A percentile compares a stretch with the other conserved stretches of the same genome.
Evolutionary conservation across 768 basidiomycete species (phyloP).

Genomic region (Boletellus emodensis): DNA sequence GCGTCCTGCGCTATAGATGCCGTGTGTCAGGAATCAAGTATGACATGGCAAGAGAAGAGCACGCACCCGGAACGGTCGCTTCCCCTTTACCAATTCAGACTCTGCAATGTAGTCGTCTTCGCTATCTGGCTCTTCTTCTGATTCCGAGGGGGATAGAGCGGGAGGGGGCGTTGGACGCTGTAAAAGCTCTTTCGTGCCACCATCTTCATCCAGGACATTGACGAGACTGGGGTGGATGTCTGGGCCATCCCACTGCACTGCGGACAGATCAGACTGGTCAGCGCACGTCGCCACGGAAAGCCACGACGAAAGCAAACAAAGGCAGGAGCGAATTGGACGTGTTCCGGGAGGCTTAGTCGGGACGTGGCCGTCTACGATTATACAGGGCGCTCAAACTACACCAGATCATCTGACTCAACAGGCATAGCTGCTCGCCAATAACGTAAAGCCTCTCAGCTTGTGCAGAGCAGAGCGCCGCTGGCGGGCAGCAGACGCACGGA

Average conservation of each 20-base stretch:
- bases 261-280: constrained; percentile 27
- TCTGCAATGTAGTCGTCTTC: constrained; percentile 72
- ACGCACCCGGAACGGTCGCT: constrained; percentile 45
- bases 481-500: constrained; percentile 25
- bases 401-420: constrained; percentile 37
- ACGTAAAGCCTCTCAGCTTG: constrained; percentile 34
- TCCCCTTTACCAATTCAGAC: constrained; percentile 29
- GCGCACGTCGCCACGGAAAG: constrained; percentile 20
- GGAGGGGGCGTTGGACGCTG: constrained; percentile 28
- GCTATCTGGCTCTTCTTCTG: constrained; percentile 49
- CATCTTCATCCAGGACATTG: constrained; percentile 18
- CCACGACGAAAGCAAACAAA: constrained; percentile 15
- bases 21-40: constrained; percentile 11
- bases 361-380: constrained; percentile 22
- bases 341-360: constrained; percentile 13
- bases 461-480: constrained; percentile 24
- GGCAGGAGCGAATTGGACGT: neutral
- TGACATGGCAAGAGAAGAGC: constrained; percentile 6
- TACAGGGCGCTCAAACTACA: constrained; percentile 31
- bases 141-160: constrained; percentile 39
- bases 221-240: constrained; percentile 50
- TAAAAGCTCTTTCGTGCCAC: constrained; percentile 15
- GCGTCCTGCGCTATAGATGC: constrained; percentile 40
- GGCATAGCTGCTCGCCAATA: constrained; percentile 32
- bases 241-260: constrained; percentile 73